These are phyloP conservation scores for Alternaria longipes DNA, from an alignment of 2,329 filamentous ascomycete genomes.

Conservation along the genomic window DNA sequence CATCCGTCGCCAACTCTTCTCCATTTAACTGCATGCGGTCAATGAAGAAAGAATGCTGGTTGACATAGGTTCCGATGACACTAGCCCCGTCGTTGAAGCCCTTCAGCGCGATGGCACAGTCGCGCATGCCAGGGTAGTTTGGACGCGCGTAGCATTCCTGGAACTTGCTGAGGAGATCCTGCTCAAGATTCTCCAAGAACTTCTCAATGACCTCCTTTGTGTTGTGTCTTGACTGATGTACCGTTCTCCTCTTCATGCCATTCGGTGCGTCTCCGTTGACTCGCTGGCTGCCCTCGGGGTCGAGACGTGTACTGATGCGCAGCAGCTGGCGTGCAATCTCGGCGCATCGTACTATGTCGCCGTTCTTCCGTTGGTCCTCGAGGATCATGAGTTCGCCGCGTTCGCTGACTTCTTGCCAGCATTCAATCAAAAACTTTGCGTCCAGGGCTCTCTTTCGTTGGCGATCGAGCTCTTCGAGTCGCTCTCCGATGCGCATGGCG, in stretches of 20 bases:
- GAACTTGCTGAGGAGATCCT: constrained; percentile 94
- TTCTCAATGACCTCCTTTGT: constrained; percentile 94
- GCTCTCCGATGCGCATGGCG: constrained; percentile 93
- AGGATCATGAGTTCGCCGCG: constrained; percentile 85
- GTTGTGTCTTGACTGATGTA: constrained; percentile 60
- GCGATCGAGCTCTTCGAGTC: constrained; percentile 90
- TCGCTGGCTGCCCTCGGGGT: constrained; percentile 70
- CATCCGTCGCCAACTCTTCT: constrained; percentile 81
- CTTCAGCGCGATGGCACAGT: constrained; percentile 90
- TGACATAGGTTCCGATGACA: constrained; percentile 95
- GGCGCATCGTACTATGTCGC: constrained; percentile 92
- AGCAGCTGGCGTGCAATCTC: constrained; percentile 93
- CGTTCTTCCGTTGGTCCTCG: constrained; percentile 86
- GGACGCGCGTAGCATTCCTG: constrained; percentile 95
- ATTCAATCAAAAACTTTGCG: constrained; percentile 93
- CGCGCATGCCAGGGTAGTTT: constrained; percentile 98
- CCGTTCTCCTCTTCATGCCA: constrained; percentile 52
- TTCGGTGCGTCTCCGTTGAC: constrained; percentile 58
- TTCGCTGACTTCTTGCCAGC: constrained; percentile 95
- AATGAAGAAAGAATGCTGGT: constrained; percentile 99
- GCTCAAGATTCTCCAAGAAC: constrained; percentile 94
- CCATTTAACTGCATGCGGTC: constrained; percentile 90
- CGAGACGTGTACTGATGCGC: constrained; percentile 90
- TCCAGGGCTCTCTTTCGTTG: constrained; percentile 90
- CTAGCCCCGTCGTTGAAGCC: constrained; percentile 97